A percentile compares a stretch with the other conserved stretches of the same genome.
These are phyloP conservation scores for Xylariaceae sp. DNA, from an alignment of 2,329 filamentous ascomycete genomes.

Conservation along the genomic window DNA sequence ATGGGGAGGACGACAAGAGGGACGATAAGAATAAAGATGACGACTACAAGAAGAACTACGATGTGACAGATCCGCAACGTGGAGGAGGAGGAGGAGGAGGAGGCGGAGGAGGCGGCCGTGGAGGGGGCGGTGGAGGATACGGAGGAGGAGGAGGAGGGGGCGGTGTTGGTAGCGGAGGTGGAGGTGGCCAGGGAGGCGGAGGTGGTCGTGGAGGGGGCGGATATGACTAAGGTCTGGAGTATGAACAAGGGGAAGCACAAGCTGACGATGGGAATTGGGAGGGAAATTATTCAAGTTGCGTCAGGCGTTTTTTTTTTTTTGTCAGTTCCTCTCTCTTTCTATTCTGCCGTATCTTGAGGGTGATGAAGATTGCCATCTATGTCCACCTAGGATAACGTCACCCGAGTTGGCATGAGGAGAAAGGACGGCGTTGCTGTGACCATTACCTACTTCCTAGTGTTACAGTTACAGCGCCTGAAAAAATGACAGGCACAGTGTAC, in stretches of 20 bases:
- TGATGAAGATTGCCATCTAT: no score
- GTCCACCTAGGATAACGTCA: no score
- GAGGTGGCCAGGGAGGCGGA: constrained; percentile 4
- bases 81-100: not conserved
- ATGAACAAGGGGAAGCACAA: not conserved
- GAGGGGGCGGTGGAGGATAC: constrained; percentile 10
- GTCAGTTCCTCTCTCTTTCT: no score
- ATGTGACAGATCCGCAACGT: not conserved
- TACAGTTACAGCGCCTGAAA: no score
- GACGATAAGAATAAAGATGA: constrained; percentile 8
- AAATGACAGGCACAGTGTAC: no score
- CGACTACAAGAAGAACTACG: constrained; percentile 4
- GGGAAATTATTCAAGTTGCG: no score
- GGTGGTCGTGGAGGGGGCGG: constrained; percentile 15
- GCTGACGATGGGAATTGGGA: constrained; percentile 4
- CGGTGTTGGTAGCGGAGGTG: not conserved
- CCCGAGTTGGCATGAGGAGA: no score
- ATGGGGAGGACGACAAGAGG: not conserved
- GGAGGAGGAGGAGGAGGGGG: constrained; percentile 11
- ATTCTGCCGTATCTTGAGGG: no score
- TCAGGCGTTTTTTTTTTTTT: no score
- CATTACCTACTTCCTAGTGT: no score
- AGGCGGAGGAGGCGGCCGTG: constrained; percentile 6
- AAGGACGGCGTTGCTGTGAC: no score
- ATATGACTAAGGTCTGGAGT: not conserved